Conservation (phyloP, 805 yeast species). For the Lachancea fermentati region DNA sequence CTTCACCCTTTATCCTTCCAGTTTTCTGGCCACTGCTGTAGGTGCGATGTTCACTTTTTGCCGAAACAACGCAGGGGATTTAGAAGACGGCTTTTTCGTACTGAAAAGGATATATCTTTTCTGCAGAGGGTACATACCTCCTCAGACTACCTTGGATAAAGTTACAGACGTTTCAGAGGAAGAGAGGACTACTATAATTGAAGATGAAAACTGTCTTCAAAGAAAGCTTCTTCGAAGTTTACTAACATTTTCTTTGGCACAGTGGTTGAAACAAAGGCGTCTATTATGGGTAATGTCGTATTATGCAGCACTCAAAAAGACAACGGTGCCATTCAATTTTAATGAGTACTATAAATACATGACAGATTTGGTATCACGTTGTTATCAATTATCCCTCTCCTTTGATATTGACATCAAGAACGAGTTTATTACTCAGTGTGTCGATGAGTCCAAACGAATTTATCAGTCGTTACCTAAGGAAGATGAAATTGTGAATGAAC, state of each 20-base stretch:
- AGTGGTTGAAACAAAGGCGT: conserved; percentile 30
- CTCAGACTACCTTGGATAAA: conserved; percentile 37
- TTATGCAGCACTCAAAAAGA: conserved; percentile 17
- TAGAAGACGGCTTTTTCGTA: conserved; percentile 37
- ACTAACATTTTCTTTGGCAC: conserved; percentile 46
- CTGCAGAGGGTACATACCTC: conserved; percentile 51
- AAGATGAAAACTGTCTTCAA: conserved; percentile 59
- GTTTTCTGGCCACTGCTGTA: conserved; percentile 66
- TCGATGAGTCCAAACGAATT: conserved; percentile 37
- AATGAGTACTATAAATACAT: conserved; percentile 22
- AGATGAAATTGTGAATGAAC: conserved; percentile 25
- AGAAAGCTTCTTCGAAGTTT: conserved; percentile 60
- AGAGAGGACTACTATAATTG: conserved; percentile 37
- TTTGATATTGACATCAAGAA: conserved; percentile 58
- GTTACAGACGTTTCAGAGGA: conserved; percentile 28
- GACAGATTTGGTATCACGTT: conserved; percentile 36
- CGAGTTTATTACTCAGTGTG: conserved; percentile 32
- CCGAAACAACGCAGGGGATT: conserved; percentile 35
- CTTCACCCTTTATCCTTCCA: conserved; percentile 69
- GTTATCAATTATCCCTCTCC: conserved; percentile 50
- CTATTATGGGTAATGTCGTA: conserved; percentile 25
- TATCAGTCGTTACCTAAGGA: conserved; percentile 34
- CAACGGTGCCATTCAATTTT: conserved; percentile 15
- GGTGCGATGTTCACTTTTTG: conserved; percentile 52
- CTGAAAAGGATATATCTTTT: conserved; percentile 61